phyloP scores from a whole-genome alignment of 768 basidiomycete species.

The Lentinus brumalis region DNA sequence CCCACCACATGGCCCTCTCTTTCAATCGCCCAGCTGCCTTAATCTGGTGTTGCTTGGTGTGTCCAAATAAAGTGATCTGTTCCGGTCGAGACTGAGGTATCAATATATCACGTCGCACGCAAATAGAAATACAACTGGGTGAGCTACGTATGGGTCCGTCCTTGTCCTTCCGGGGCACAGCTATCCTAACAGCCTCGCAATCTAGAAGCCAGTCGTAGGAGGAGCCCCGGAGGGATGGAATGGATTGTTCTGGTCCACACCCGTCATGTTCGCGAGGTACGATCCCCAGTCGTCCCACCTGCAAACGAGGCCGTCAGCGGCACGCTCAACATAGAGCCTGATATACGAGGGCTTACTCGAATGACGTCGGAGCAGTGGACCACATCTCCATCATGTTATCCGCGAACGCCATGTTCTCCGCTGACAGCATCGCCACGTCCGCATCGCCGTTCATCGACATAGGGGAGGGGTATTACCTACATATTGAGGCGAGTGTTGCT shows the following conservation, averaged over 20 bases:
- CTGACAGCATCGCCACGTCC: conserved; percentile 19
- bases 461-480: not conserved
- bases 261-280: conserved; percentile 22
- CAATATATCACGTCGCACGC: no score
- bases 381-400: conserved; percentile 54
- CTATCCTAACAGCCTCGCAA: no score
- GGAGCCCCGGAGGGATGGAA: not conserved
- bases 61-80: no score
- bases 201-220: not conserved
- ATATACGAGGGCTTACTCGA: conserved; percentile 47
- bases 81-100: no score
- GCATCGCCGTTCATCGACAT: not conserved
- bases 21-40: no score
- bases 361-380: conserved; percentile 58
- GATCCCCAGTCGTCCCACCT: conserved; percentile 45
- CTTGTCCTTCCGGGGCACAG: no score
- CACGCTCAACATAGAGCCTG: not conserved
- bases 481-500: not conserved
- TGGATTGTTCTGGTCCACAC: not conserved
- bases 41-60: no score
- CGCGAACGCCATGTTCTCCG: conserved; percentile 31
- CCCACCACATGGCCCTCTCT: no score
- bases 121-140: no score
- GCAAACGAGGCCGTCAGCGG: conserved; percentile 3
- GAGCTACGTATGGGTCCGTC: no score